Evolutionary conservation across 2,329 filamentous ascomycete genomes (phyloP), one percentile per base, ranked within the genome.

Genomic region (Cladophialophora psammophila): DNA sequence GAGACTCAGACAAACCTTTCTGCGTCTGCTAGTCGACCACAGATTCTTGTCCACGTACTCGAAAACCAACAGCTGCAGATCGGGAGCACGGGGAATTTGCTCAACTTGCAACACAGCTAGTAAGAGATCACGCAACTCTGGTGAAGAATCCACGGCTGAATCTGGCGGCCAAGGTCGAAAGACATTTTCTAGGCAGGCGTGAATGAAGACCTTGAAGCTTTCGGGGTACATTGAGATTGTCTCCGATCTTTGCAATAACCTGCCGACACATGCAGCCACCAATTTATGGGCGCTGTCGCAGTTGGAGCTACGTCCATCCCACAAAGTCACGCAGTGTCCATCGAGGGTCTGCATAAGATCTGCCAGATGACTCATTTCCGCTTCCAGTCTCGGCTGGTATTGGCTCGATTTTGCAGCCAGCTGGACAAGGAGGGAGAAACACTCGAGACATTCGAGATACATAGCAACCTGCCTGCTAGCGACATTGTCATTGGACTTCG

Each of bases 371-470:
- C 45, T 53, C 55, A 67, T 42, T 32, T 70, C 66, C 5, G 42
- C 26, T 31, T 63, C 48, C 15, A 70, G 53, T 9, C 35, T 54
- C 8, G 31, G 15, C 26, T 53, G 50, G 38, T 60, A 67, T 32
- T 18, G 9, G 5, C 18, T 18, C 13, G 56, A 45, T 34, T 57
- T 10, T 13, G 48, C 32, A 48, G 62, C 60, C 34, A 65, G 38
- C 10, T 67, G 63, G 32, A 68, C 18, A 20, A 65, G 20, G 26
- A 68, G 35, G 5, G 55, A 62, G 36, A 71, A 71, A 31, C 63
- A 65, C 42, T 69, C 64, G 4, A 68, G 45, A 66, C 36, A 61
- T 34, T 71, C 69, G 5, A 69, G 69, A 56, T 55, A 64, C 20
- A 38, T 67, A 3, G 35, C 35, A 5, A 60, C 40, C 26, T 52